Evolutionary conservation across 2,329 filamentous ascomycete genomes (phyloP).

Genomic region (Daldinia sp.): DNA sequence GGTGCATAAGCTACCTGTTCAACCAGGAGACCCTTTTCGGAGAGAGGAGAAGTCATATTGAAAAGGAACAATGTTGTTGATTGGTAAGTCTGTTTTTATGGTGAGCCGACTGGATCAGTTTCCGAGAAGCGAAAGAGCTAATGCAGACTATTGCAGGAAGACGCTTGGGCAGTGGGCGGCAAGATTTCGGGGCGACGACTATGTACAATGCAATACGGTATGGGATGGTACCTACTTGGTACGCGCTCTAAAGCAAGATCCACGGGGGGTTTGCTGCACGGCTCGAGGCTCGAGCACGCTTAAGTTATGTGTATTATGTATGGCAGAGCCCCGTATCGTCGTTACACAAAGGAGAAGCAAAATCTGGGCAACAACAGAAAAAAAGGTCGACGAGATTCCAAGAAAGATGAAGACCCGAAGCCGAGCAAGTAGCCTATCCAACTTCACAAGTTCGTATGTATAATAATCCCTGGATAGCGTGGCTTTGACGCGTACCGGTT

Average conservation of each 20-base stretch:
- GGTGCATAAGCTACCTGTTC: conserved; percentile 19
- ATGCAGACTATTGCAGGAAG: conserved; percentile 37
- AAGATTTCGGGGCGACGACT: conserved; percentile 25
- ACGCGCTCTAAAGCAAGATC: too few species aligned
- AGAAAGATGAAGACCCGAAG: conserved; percentile 10
- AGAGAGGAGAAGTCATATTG: conserved; percentile 26
- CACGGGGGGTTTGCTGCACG: conserved; percentile 19
- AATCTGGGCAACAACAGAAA: background rate
- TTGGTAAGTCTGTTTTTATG: conserved; percentile 20
- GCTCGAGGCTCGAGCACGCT: conserved; percentile 8
- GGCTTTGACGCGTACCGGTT: conserved; percentile 12
- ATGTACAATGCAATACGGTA: conserved; percentile 15
- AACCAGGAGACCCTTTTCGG: conserved; percentile 17
- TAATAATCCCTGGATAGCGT: conserved; percentile 6
- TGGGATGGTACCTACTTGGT: too few species aligned
- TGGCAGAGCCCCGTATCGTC: conserved; percentile 2
- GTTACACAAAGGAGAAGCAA: conserved; percentile 16
- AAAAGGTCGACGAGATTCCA: conserved; percentile 12
- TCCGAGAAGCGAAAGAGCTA: conserved; percentile 31
- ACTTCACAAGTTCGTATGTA: conserved; percentile 4
- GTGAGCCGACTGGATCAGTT: conserved; percentile 20
- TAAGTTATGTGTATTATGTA: too few species aligned
- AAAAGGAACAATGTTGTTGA: conserved; percentile 11
- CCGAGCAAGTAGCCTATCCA: conserved; percentile 13
- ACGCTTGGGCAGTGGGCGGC: conserved; percentile 26